Evolutionary conservation across 257 asterid species (phyloP), one percentile per base, ranked within the genome.

Genomic region (Oldenlandia corymbosa): DNA sequence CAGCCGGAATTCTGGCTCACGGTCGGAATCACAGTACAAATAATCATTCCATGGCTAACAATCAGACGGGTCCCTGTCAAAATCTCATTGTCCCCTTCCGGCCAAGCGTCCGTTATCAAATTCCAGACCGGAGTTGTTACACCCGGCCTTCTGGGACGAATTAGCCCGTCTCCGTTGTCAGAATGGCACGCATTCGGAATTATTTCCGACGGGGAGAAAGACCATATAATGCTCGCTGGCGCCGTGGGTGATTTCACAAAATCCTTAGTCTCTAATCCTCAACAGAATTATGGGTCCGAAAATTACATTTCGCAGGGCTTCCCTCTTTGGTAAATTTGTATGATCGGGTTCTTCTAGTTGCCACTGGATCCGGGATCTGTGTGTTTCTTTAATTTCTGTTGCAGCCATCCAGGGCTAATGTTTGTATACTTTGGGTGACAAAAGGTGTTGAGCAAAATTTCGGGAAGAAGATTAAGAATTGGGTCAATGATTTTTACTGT

Each of bases 111-210:
- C 9, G 78, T 80, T 1, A 78, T 86, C 63, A 84, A 82, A 46
- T 86, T 86, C 72, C 76, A 80, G 3, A n/a, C n/a, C n/a, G 95
- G 91, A 4, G 88, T 91, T 2, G 70, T 86, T 0, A 78, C 80
- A 45, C 58, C 95, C 0, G 95, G 91, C 16, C 71, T 86, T 5
- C 65, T 86, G 3, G 95, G 91, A 20, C 62, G 91, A n/a, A 86
- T 86, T 31, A 86, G 95, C 64, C 91, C 88, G 1, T 86, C 95
- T 0, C 95, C 95, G 0, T 67, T 78, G 4, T 86, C 91, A 0
- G 95, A 86, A 43, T 86, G 95, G 95, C 95, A 86, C 53, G 95
- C 95, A 0, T 86, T 86, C 53, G 95, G 95, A 1, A 86, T 86
- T 0, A 84, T 86, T 4, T 86, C 95, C 0, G 88, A 86, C 57